Evolutionary conservation across 768 basidiomycete genomes (phyloP).

Genomic region (Ramaria sp.): DNA sequence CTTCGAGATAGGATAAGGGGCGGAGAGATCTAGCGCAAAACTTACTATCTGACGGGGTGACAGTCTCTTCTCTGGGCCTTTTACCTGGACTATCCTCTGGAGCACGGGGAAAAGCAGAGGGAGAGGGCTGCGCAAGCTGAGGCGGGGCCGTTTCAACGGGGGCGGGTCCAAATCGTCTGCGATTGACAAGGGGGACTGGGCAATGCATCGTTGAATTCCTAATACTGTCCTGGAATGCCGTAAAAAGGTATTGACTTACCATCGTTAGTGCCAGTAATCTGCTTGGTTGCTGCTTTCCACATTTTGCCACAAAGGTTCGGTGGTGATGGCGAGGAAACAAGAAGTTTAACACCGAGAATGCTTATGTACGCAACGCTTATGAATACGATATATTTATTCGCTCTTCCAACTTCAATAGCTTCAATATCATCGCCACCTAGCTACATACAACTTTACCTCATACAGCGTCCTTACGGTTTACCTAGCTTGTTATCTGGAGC

Average conservation of each 20-base stretch:
- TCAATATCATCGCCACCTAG: too few species aligned
- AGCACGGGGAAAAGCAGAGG: constrained; percentile 72
- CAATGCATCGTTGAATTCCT: constrained; percentile 13
- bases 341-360: constrained; percentile 30
- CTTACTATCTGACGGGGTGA: constrained; percentile 65
- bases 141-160: constrained; percentile 79
- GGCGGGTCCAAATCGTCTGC: constrained; percentile 86
- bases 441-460: too few species aligned
- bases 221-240: constrained; percentile 5
- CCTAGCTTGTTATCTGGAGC: too few species aligned
- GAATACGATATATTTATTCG: constrained; percentile 22
- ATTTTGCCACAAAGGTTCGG: constrained; percentile 27
- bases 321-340: constrained; percentile 51
- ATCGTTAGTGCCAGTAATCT: constrained; percentile 90
- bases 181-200: constrained; percentile 70
- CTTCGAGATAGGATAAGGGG: background rate
- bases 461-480: too few species aligned
- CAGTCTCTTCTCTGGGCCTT: constrained; percentile 59
- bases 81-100: constrained; percentile 43
- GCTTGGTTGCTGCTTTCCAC: constrained; percentile 85
- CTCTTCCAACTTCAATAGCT: too few species aligned
- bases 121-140: constrained; percentile 79
- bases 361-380: background rate
- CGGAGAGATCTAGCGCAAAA: constrained; percentile 12
- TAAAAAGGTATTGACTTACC: constrained; percentile 35